Conservation (phyloP, 768 basidiomycete genomes). For the Sistotremastrum niveocremeum region DNA sequence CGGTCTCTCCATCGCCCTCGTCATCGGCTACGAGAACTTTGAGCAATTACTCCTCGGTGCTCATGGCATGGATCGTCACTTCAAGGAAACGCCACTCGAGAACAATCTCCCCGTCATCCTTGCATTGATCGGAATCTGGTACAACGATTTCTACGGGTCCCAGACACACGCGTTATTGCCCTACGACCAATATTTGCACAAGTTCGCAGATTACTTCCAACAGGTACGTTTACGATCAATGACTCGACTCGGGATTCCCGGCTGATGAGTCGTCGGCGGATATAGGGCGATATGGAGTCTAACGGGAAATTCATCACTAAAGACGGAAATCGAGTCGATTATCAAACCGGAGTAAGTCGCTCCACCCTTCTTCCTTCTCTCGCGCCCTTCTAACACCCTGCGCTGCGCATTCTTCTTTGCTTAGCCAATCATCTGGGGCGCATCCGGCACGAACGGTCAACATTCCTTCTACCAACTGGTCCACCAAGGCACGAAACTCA, state of each 20-base stretch:
- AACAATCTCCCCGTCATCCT: conserved; percentile 85
- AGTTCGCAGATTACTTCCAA: conserved; percentile 99
- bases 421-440: conserved; percentile 99
- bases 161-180: conserved; percentile 94
- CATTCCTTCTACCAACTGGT: conserved; percentile 99
- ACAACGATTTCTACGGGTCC: conserved; percentile 95
- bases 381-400: conserved; percentile 3
- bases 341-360: conserved; percentile 80
- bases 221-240: conserved; percentile 40
- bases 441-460: conserved; percentile 95
- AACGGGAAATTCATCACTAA: conserved; percentile 98
- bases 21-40: conserved; percentile 91
- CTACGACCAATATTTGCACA: conserved; percentile 98
- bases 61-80: conserved; percentile 97
- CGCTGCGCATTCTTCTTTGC: too few relatives aligned
- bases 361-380: not conserved
- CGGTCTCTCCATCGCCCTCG: conserved; percentile 86
- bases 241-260: not conserved
- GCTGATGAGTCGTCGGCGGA: too few relatives aligned
- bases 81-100: conserved; percentile 78
- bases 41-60: conserved; percentile 81
- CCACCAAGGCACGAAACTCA: conserved; percentile 86
- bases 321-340: conserved; percentile 80
- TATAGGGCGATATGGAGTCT: conserved; percentile 93
- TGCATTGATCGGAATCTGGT: conserved; percentile 90